These are phyloP conservation scores for Ganoderma meredithae DNA, from an alignment of 1,284 basidiomycete genomes.

Conservation along the genomic window DNA sequence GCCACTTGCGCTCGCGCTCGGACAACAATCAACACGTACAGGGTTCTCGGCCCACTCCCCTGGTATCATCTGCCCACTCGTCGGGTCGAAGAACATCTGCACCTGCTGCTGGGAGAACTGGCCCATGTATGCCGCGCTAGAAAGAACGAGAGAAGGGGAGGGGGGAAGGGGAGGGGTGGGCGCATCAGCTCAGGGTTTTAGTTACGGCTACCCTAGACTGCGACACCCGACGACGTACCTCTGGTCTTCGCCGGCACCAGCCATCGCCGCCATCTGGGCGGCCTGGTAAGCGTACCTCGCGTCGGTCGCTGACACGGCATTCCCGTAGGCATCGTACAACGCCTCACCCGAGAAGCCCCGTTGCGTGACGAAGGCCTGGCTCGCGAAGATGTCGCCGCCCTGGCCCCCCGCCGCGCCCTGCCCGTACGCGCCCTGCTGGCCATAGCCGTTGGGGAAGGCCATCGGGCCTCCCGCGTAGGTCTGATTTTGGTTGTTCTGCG, in stretches of 20 bases:
- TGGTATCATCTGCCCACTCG: constrained; percentile 27
- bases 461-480: constrained; percentile 18
- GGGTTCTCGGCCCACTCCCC: constrained; percentile 26
- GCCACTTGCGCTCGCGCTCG: constrained; percentile 3
- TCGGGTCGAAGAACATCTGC: constrained; percentile 27
- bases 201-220: neutral
- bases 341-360: constrained; percentile 28
- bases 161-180: neutral
- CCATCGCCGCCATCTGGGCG: constrained; percentile 18
- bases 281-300: constrained; percentile 26
- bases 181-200: neutral
- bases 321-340: constrained; percentile 30
- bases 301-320: constrained; percentile 18
- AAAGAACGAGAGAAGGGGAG: neutral
- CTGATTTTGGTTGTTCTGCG: constrained; percentile 2
- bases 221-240: constrained; percentile 17
- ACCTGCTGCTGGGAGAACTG: constrained; percentile 22
- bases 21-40: constrained; percentile 22
- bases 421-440: constrained; percentile 19
- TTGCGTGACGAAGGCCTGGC: constrained; percentile 26
- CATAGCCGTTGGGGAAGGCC: constrained; percentile 20
- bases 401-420: constrained; percentile 9
- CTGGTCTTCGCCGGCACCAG: constrained; percentile 12
- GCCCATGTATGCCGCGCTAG: constrained; percentile 22
- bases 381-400: neutral